Percentiles rank a stretch among this genome's conserved stretches.
phyloP scores from a whole-genome alignment of 2,329 filamentous ascomycete genomes.

The Bipolaris zeicola region DNA sequence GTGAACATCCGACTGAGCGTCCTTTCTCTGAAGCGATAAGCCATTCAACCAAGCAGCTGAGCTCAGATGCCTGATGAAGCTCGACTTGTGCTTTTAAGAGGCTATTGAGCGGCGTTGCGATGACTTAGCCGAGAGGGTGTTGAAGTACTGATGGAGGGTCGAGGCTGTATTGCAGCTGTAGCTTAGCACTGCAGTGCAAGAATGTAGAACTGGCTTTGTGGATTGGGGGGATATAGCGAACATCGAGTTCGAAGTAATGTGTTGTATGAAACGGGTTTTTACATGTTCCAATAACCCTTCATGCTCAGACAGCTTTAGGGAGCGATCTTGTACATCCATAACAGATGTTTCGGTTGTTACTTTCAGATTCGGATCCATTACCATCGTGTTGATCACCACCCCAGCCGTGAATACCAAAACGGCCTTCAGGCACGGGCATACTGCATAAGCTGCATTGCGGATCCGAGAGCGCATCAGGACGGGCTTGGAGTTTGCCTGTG shows the following conservation, averaged over 20 bases:
- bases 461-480: constrained; percentile 36
- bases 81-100: background rate
- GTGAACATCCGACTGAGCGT: background rate
- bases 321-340: constrained; percentile 74
- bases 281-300: constrained; percentile 4
- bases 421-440: constrained; percentile 66
- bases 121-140: no score
- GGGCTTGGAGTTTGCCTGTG: constrained; percentile 74
- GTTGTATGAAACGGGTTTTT: background rate
- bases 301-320: constrained; percentile 15
- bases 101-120: no score
- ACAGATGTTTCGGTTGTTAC: constrained; percentile 56
- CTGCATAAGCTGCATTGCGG: constrained; percentile 69
- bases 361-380: constrained; percentile 30
- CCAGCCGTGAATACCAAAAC: constrained; percentile 66
- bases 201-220: background rate
- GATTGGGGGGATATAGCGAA: background rate
- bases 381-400: constrained; percentile 61
- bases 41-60: background rate
- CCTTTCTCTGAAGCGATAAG: background rate
- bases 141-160: no score
- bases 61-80: background rate
- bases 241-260: no score
- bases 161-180: background rate
- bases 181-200: background rate